Evolutionary conservation across 306 rosid genomes (phyloP).

Genomic region (Cyamopsis tetragonoloba): DNA sequence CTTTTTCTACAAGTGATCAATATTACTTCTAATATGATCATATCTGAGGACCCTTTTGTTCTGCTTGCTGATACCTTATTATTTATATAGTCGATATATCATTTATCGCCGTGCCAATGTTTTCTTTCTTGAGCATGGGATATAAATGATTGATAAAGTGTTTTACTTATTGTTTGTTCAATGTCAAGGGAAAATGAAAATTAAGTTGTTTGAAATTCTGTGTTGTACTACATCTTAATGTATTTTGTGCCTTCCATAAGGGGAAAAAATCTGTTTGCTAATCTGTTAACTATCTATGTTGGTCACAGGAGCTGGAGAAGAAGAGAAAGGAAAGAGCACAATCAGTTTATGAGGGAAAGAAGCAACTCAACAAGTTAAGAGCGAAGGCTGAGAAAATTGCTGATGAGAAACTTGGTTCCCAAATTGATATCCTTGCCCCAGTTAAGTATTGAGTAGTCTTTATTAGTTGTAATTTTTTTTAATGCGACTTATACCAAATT

Average conservation of each 20-base stretch:
- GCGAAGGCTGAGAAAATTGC: slow-evolving; percentile 62
- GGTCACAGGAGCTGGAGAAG: slow-evolving; percentile 58
- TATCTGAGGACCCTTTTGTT: no score
- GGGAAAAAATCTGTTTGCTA: background rate
- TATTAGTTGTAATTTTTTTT: slow-evolving; percentile 7
- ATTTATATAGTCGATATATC: no score
- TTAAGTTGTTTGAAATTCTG: background rate
- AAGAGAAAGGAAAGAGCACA: slow-evolving; percentile 75
- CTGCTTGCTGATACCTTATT: no score
- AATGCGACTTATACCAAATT: slow-evolving; percentile 6
- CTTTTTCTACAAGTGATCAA: background rate
- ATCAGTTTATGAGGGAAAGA: slow-evolving; percentile 64
- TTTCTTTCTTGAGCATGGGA: background rate
- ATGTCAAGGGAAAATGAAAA: slow-evolving; percentile 7
- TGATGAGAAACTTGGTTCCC: slow-evolving; percentile 67
- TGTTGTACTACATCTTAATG: background rate
- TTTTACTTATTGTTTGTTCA: background rate
- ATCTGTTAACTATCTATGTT: background rate
- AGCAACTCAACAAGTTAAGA: slow-evolving; percentile 62
- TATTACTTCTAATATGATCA: background rate
- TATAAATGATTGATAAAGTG: background rate
- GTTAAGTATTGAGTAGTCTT: slow-evolving; percentile 49
- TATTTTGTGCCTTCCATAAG: background rate
- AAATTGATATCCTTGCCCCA: slow-evolving; percentile 58
- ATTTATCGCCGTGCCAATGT: background rate